phyloP scores from a whole-genome alignment of 257 asterid species.

The Catharanthus roseus region DNA sequence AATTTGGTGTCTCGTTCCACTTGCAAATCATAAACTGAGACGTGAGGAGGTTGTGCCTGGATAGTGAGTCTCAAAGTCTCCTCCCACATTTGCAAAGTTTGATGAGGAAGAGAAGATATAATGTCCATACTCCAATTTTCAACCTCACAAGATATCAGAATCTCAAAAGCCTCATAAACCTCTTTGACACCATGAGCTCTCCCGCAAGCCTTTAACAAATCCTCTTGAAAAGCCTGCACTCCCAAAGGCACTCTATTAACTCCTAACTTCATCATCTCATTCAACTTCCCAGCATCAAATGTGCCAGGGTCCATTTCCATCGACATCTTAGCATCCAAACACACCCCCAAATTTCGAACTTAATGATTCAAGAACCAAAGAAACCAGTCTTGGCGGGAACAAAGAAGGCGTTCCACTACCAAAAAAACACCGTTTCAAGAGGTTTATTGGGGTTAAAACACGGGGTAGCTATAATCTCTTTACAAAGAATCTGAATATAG shows the following conservation, averaged over 20 bases:
- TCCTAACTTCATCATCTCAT: conserved; percentile 54
- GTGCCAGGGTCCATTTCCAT: conserved; percentile 99
- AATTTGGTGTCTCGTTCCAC: conserved; percentile 83
- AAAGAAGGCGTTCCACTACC: conserved; percentile 98
- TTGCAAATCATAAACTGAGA: conserved; percentile 93
- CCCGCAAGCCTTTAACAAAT: conserved; percentile 79
- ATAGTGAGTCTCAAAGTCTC: conserved; percentile 68
- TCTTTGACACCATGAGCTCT: conserved; percentile 84
- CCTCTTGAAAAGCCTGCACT: conserved; percentile 86
- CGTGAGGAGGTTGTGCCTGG: conserved; percentile 62
- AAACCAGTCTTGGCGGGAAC: conserved; percentile 69
- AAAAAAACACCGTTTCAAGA: conserved; percentile 79
- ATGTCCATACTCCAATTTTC: conserved; percentile 89
- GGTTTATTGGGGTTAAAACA: conserved; percentile 40
- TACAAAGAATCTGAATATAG: conserved; percentile 58
- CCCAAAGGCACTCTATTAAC: conserved; percentile 92
- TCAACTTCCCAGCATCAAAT: conserved; percentile 49
- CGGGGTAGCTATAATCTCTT: conserved; percentile 65
- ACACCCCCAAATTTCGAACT: conserved; percentile 54
- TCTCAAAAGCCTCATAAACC: conserved; percentile 69
- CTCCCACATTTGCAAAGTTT: conserved; percentile 78
- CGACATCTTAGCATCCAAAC: conserved; percentile 73
- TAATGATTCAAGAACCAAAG: conserved; percentile 50
- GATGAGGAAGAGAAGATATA: conserved; percentile 88
- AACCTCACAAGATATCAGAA: conserved; percentile 52